Conservation (phyloP, 306 rosid species). For the Cucurbita maxima region DNA sequence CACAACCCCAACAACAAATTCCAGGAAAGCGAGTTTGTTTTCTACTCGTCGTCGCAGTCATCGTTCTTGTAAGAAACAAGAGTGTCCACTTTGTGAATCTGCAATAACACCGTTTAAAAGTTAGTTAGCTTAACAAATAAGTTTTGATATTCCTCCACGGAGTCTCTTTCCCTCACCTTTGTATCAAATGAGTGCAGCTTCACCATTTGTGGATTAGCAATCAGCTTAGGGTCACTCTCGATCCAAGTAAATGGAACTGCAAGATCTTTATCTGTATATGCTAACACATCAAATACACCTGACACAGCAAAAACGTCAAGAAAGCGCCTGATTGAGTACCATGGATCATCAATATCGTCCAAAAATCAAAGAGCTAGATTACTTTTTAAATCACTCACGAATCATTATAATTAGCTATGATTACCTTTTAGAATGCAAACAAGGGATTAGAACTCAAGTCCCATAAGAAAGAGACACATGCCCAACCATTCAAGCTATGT, state of each 20-base stretch:
- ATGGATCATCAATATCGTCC: not conserved
- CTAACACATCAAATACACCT: slow-evolving; percentile 95
- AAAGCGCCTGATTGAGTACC: not conserved
- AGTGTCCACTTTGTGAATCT: slow-evolving; percentile 92
- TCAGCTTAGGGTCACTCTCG: slow-evolving; percentile 96
- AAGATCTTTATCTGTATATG: slow-evolving; percentile 89
- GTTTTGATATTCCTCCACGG: not conserved
- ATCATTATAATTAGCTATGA: not conserved
- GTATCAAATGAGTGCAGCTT: slow-evolving; percentile 97
- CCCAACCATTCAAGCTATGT: not conserved
- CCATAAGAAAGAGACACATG: not conserved
- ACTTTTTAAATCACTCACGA: not conserved
- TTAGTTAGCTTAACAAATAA: not conserved
- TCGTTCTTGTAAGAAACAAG: slow-evolving; percentile 94
- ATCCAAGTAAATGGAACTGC: slow-evolving; percentile 95
- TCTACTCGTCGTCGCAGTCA: slow-evolving; percentile 65
- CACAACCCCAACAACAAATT: not conserved
- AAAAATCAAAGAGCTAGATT: not conserved
- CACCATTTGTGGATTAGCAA: slow-evolving; percentile 95
- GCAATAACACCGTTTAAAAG: slow-evolving; percentile 11
- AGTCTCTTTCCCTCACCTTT: slow-evolving; percentile 32
- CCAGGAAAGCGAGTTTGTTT: not conserved
- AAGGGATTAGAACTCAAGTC: not conserved
- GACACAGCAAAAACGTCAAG: not conserved
- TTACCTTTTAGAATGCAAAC: not conserved